Base-by-base conservation (phyloP, 495 filamentous ascomycete species). In the Mycothermus thermophilus region DNA sequence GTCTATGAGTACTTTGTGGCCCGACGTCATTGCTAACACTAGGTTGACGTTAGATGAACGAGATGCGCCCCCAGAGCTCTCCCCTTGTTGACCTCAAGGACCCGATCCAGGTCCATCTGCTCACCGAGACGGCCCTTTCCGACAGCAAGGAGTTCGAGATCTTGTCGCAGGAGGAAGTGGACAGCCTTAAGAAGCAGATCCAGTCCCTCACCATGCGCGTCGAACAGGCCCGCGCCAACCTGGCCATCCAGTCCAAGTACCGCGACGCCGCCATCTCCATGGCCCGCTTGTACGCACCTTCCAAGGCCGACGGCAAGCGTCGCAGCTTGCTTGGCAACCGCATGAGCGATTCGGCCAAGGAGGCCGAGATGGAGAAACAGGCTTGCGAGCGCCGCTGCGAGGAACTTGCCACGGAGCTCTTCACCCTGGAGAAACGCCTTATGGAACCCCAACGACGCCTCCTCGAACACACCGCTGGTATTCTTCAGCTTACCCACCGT, bases 201-300 rank as follows among this genome's bases (percentile, higher is more conserved):
- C 64, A 71, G 26, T 58, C 73, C 9, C 57, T 96, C 18, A 66
- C 68, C 18, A 71, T 68, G 44, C 77, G 82, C n/a, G 77, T 90
- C 47, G 82, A 85, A 36, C 74, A 77, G 29, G 74, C 82, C 8
- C 75, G 76, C 48, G 70, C 81, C 23, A 93, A 83, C 57, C 67
- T 96, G 24, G 74, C 77, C n/a, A 75, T 95, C 30, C 90, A 97
- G 50, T 82, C 75, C 15, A 96, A 95, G 58, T 78, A 94, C 38
- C 77, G 84, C 40, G 88, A 95, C 67, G 92, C 90, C 0, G 87
- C 92, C 8, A 67, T 78, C 39, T 90, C 83, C 11, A 76, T 97
- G 51, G 75, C 74, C 28, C 68, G 81, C 43, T 60, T 97, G 17
- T 80, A 93, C 50, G 72, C 70, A 15, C 57, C 58, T 2, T 44